Percentiles rank a stretch among this genome's conserved stretches.
phyloP scores from a whole-genome alignment of 2,329 filamentous ascomycete genomes.

The Volutella citrinella region DNA sequence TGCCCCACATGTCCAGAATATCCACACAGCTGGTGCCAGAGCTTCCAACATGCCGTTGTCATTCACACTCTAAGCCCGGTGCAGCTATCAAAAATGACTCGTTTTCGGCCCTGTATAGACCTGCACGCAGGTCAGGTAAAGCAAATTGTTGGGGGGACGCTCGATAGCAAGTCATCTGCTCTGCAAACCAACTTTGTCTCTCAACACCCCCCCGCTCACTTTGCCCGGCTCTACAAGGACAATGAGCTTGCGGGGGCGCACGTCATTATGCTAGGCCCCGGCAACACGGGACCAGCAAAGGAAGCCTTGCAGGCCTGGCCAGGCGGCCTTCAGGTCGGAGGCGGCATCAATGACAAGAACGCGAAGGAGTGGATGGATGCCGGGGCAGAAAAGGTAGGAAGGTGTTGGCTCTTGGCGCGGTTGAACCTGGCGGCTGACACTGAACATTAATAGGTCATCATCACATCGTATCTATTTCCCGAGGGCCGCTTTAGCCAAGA shows the following conservation, averaged over 20 bases:
- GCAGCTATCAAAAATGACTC: constrained; percentile 71
- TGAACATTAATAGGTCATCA: constrained; percentile 69
- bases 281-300: constrained; percentile 75
- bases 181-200: constrained; percentile 94
- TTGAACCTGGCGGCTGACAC: constrained; percentile 8
- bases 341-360: constrained; percentile 87
- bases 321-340: constrained; percentile 79
- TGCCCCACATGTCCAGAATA: constrained; percentile 10
- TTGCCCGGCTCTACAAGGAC: constrained; percentile 76
- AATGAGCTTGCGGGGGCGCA: constrained; percentile 75
- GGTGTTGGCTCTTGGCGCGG: too few relatives aligned
- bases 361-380: constrained; percentile 80
- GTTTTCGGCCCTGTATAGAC: constrained; percentile 95
- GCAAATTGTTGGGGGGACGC: constrained; percentile 94
- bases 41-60: constrained; percentile 1
- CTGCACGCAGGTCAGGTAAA: constrained; percentile 97
- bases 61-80: too few relatives aligned
- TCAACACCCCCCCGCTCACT: constrained; percentile 75
- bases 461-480: constrained; percentile 94
- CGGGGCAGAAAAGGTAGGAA: constrained; percentile 79
- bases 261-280: constrained; percentile 93
- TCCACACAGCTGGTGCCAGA: constrained; percentile 9
- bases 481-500: constrained; percentile 75
- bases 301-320: constrained; percentile 80
- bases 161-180: constrained; percentile 62